Conservation (phyloP, 164 flowering plant species). For the Chloranthus sessilifolius region DNA sequence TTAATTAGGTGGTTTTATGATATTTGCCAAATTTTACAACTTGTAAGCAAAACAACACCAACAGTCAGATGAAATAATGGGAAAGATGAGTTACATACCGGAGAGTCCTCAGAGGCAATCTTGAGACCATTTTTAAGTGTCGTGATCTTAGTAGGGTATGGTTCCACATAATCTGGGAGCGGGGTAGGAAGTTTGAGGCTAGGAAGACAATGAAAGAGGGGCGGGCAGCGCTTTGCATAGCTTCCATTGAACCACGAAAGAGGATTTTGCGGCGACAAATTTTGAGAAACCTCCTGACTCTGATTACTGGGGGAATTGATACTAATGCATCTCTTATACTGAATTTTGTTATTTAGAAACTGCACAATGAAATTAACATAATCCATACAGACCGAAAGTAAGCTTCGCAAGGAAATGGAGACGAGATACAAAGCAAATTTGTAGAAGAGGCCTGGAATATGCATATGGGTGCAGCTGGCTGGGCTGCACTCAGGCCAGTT, state of each 20-base stretch:
- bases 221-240: slow-evolving; percentile 30
- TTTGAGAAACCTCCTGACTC: slow-evolving; percentile 1
- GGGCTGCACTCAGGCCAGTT: too few relatives aligned
- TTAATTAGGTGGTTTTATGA: too few relatives aligned
- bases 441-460: too few relatives aligned
- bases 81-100: slow-evolving; percentile 28
- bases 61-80: neutral
- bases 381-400: too few relatives aligned
- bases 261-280: slow-evolving; percentile 30
- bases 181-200: slow-evolving; percentile 48
- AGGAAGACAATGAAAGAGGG: slow-evolving; percentile 49
- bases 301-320: neutral
- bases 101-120: slow-evolving; percentile 61
- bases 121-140: slow-evolving; percentile 66
- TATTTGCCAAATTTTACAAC: too few relatives aligned
- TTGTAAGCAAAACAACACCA: too few relatives aligned
- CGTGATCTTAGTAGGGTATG: slow-evolving; percentile 50
- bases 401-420: too few relatives aligned
- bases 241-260: slow-evolving; percentile 54
- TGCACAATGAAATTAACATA: slow-evolving; percentile 2
- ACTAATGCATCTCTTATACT: neutral
- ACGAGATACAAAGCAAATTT: too few relatives aligned
- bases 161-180: slow-evolving; percentile 66
- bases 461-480: too few relatives aligned
- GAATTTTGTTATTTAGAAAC: neutral